Conservation (phyloP, 106 monocot species). For the Xerophyta viscosa region DNA sequence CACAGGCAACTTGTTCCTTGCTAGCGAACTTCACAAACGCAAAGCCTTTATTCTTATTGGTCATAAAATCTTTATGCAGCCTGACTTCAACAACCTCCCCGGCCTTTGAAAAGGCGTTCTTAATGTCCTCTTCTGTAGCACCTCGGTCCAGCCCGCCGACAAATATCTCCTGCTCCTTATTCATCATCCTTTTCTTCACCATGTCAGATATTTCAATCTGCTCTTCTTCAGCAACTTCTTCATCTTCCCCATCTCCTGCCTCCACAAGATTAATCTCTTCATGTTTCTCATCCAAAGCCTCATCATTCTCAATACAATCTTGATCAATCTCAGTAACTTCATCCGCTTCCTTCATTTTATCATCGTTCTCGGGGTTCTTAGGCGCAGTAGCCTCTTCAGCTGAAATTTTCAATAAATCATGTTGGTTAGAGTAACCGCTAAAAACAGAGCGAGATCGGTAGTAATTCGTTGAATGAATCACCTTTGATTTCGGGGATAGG, state of each 20-base stretch:
- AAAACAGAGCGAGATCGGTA: no score
- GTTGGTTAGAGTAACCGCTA: no score
- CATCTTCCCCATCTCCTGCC: constrained; percentile 13
- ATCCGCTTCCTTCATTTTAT: constrained; percentile 13
- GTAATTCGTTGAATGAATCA: neutral
- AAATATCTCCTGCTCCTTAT: constrained; percentile 64
- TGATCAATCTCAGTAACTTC: neutral
- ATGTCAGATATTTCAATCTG: constrained; percentile 58
- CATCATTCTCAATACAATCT: constrained; percentile 5
- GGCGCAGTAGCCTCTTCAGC: no score
- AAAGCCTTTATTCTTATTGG: constrained; percentile 72
- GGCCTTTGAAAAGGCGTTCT: constrained; percentile 41
- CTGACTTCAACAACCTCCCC: constrained; percentile 59
- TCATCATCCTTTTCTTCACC: constrained; percentile 50
- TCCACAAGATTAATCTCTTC: constrained; percentile 3
- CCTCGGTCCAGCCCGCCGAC: constrained; percentile 63
- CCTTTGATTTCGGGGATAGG: constrained; percentile 13
- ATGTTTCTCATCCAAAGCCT: constrained; percentile 1
- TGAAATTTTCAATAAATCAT: no score
- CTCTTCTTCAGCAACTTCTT: constrained; percentile 24
- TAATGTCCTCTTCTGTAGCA: constrained; percentile 56
- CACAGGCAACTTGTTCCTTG: constrained; percentile 39
- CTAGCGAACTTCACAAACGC: constrained; percentile 66
- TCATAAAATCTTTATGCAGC: constrained; percentile 47
- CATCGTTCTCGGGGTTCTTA: neutral